Conservation (phyloP, 2,329 filamentous ascomycete genomes). For the Rutstroemia sp. region DNA sequence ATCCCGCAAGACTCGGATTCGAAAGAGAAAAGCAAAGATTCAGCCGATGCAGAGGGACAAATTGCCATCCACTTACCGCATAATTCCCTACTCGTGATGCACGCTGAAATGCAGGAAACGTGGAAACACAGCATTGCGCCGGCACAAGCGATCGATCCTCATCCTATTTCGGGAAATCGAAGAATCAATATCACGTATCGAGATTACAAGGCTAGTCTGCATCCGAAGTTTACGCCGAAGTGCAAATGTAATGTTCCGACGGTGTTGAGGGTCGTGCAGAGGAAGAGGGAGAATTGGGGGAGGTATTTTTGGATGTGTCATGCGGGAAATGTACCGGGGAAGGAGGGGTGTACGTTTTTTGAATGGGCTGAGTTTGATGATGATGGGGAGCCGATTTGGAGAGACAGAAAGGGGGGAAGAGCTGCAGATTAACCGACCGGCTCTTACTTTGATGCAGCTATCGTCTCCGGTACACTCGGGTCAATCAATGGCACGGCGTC, state of each 20-base stretch:
- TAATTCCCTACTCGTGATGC: slow-evolving; percentile 91
- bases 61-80: slow-evolving; percentile 91
- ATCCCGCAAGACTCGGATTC: slow-evolving; percentile 46
- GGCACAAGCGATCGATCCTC: slow-evolving; percentile 69
- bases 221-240: slow-evolving; percentile 68
- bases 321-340: slow-evolving; percentile 61
- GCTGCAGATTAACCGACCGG: too few relatives aligned
- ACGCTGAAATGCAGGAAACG: slow-evolving; percentile 94
- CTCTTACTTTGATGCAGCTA: too few relatives aligned
- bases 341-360: slow-evolving; percentile 67
- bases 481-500: too few relatives aligned
- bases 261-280: slow-evolving; percentile 70
- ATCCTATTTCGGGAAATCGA: slow-evolving; percentile 71
- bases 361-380: slow-evolving; percentile 83
- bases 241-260: slow-evolving; percentile 67
- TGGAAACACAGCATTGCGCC: slow-evolving; percentile 89
- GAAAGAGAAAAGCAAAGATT: slow-evolving; percentile 28
- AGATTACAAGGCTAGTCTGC: slow-evolving; percentile 69
- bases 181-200: slow-evolving; percentile 94
- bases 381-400: slow-evolving; percentile 71
- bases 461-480: too few relatives aligned
- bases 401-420: not conserved
- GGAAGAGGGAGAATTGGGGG: slow-evolving; percentile 67
- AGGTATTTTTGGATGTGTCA: slow-evolving; percentile 95
- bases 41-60: slow-evolving; percentile 67